Evolutionary conservation across 2,329 filamentous ascomycete genomes (phyloP).

Genomic region (Hirsutella thompsonii): DNA sequence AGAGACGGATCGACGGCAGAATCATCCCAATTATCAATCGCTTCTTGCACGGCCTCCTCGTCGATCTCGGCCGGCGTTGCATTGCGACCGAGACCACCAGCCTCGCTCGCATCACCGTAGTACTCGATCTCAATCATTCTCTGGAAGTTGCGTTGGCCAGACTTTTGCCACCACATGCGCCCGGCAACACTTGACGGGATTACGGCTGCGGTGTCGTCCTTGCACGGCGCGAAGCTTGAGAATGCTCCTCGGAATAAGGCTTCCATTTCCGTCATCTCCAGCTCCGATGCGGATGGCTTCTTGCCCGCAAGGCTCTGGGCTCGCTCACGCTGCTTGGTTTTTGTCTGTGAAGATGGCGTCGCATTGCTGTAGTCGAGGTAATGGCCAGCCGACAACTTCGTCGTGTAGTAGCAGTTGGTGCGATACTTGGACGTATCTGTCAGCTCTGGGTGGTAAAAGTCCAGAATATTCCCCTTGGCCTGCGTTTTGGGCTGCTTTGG

Average conservation of each 20-base stretch:
- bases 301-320: conserved; percentile 53
- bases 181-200: conserved; percentile 55
- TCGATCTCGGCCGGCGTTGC: conserved; percentile 29
- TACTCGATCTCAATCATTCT: conserved; percentile 45
- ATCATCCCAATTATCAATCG: conserved; percentile 46
- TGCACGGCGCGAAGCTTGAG: conserved; percentile 66
- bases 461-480: conserved; percentile 46
- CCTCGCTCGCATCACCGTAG: conserved; percentile 25
- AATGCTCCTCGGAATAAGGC: conserved; percentile 65
- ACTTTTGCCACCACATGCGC: conserved; percentile 65
- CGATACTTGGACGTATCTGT: conserved; percentile 41
- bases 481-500: conserved; percentile 60
- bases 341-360: conserved; percentile 37
- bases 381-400: conserved; percentile 51
- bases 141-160: conserved; percentile 53
- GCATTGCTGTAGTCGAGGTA: conserved; percentile 61
- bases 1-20: conserved; percentile 44
- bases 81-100: conserved; percentile 20
- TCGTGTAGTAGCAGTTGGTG: conserved; percentile 50
- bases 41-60: conserved; percentile 37
- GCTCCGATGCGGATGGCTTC: conserved; percentile 41
- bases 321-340: conserved; percentile 57
- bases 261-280: conserved; percentile 56
- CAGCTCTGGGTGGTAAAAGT: conserved; percentile 40
- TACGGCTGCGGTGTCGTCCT: conserved; percentile 59